These are phyloP conservation scores for Ogataea zsoltii DNA, from an alignment of 805 yeast species.

Conservation along the genomic window DNA sequence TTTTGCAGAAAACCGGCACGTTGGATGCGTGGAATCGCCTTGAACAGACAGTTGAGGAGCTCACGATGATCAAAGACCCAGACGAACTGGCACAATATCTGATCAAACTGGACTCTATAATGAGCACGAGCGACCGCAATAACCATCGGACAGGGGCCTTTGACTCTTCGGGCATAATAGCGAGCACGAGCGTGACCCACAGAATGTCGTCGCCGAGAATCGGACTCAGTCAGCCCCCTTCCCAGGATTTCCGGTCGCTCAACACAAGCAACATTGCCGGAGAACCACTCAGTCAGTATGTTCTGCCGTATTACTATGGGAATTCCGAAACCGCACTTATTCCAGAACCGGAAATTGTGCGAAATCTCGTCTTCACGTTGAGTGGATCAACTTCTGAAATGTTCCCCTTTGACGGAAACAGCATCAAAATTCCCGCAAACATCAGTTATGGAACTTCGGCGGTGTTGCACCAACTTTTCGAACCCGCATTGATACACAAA, in stretches of 20 bases:
- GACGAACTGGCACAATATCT: slow-evolving; percentile 25
- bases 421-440: slow-evolving; percentile 48
- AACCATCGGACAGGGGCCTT: slow-evolving; percentile 1
- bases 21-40: slow-evolving; percentile 19
- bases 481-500: slow-evolving; percentile 69
- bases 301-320: slow-evolving; percentile 35
- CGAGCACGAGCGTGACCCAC: slow-evolving; percentile 13
- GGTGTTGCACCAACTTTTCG: slow-evolving; percentile 56
- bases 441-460: slow-evolving; percentile 59
- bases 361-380: slow-evolving; percentile 52
- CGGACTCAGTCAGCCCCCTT: slow-evolving; percentile 13
- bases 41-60: slow-evolving; percentile 23
- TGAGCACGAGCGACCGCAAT: slow-evolving; percentile 4
- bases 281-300: slow-evolving; percentile 31
- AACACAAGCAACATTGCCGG: slow-evolving; percentile 10
- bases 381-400: slow-evolving; percentile 63
- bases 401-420: slow-evolving; percentile 44
- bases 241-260: slow-evolving; percentile 3
- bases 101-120: slow-evolving; percentile 21
- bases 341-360: slow-evolving; percentile 43
- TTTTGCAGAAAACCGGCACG: slow-evolving; percentile 9
- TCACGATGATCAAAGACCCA: slow-evolving; percentile 14
- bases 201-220: slow-evolving; percentile 12
- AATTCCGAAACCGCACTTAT: slow-evolving; percentile 30
- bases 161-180: slow-evolving; percentile 7